phyloP scores from a whole-genome alignment of 371 early-diverging fungal species.

The Enterocytospora artemiae region DNA sequence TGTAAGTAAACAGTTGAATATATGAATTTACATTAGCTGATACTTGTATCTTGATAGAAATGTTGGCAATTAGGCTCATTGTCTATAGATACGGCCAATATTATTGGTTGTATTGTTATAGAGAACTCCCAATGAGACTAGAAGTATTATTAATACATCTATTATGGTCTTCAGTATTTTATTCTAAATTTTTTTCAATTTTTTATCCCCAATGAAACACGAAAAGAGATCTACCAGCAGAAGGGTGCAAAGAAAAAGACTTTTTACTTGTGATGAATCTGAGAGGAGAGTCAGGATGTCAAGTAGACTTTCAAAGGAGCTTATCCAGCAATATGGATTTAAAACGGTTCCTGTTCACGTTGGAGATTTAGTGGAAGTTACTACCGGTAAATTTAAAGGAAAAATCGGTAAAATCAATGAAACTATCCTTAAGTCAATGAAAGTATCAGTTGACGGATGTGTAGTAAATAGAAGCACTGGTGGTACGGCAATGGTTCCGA shows the following conservation, averaged over 20 bases:
- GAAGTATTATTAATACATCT: too few species aligned
- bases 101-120: too few species aligned
- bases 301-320: conserved; percentile 48
- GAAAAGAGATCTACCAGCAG: conserved; percentile 51
- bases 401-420: conserved; percentile 49
- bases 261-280: conserved; percentile 45
- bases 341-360: conserved; percentile 47
- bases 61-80: too few species aligned
- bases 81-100: too few species aligned
- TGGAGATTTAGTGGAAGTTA: conserved; percentile 53
- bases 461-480: conserved; percentile 48
- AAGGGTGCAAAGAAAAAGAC: conserved; percentile 56
- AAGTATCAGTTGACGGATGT: conserved; percentile 53
- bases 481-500: conserved; percentile 30
- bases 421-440: conserved; percentile 43
- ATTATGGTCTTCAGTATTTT: conserved; percentile 24
- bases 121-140: too few species aligned
- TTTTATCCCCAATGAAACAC: conserved; percentile 42
- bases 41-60: too few species aligned
- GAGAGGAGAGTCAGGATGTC: conserved; percentile 52
- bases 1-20: too few species aligned
- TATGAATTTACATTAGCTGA: too few species aligned
- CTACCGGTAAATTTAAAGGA: conserved; percentile 49
- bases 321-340: conserved; percentile 49
- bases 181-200: conserved; percentile 21